A percentile compares a stretch with the other conserved stretches of the same genome.
Conservation (phyloP, 202 grass and related monocot genomes). For the Setaria italica region DNA sequence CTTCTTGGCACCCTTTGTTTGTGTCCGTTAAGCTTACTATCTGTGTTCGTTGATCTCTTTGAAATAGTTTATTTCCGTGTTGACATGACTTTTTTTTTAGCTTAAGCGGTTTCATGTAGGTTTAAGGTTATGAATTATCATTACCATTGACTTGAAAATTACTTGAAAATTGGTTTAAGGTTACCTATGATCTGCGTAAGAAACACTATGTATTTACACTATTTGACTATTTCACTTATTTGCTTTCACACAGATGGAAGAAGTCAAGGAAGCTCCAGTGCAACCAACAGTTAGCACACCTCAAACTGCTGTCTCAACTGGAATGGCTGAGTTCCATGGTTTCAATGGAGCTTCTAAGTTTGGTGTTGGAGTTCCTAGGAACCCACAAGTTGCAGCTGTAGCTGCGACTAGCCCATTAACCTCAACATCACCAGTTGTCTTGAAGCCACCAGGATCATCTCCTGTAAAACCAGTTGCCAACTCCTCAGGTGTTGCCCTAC, state of each 20-base stretch:
- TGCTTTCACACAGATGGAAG: slow-evolving; percentile 79
- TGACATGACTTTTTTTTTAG: not conserved
- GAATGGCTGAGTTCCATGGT: slow-evolving; percentile 57
- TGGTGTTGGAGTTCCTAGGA: slow-evolving; percentile 51
- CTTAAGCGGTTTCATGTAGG: not conserved
- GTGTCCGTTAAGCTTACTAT: not conserved
- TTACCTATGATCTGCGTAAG: slow-evolving; percentile 17
- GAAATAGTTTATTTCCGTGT: slow-evolving; percentile 5
- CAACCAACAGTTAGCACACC: slow-evolving; percentile 56
- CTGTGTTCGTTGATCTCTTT: not conserved
- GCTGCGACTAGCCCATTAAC: slow-evolving; percentile 45
- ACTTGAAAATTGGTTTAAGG: too few relatives aligned
- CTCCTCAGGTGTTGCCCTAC: slow-evolving; percentile 50
- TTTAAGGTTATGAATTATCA: not conserved
- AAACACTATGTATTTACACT: slow-evolving; percentile 21
- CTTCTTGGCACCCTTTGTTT: not conserved
- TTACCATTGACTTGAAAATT: not conserved
- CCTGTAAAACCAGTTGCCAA: slow-evolving; percentile 51
- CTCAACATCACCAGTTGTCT: slow-evolving; percentile 47
- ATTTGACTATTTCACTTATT: slow-evolving; percentile 32
- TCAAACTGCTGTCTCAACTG: slow-evolving; percentile 54
- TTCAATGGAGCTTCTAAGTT: slow-evolving; percentile 63
- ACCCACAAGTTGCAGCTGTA: slow-evolving; percentile 35
- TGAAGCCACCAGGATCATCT: slow-evolving; percentile 57
- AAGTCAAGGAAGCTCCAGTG: slow-evolving; percentile 69